These are phyloP conservation scores for Arachis stenosperma DNA, from an alignment of 306 rosid species.

Conservation along the genomic window DNA sequence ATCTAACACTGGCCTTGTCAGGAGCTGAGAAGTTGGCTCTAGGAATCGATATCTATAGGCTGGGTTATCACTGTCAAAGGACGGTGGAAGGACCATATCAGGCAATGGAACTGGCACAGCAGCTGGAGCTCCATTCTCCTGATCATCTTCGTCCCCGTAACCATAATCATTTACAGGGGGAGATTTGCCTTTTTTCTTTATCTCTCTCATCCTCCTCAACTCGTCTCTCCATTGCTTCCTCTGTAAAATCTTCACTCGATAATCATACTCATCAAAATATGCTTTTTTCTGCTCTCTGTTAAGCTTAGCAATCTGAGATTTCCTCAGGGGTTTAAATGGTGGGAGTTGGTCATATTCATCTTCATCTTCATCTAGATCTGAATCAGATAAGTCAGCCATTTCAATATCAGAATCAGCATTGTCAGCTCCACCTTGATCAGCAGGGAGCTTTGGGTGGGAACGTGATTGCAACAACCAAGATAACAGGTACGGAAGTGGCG, in stretches of 20 bases:
- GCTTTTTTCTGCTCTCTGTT: constrained; percentile 82
- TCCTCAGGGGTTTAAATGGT: constrained; percentile 91
- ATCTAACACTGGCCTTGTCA: constrained; percentile 94
- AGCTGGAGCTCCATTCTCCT: constrained; percentile 80
- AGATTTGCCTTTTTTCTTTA: constrained; percentile 75
- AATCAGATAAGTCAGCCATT: constrained; percentile 84
- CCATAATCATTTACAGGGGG: constrained; percentile 49
- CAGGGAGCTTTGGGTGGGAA: constrained; percentile 80
- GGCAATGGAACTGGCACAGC: constrained; percentile 97
- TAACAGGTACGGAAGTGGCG: constrained; percentile 92
- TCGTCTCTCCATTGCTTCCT: constrained; percentile 97
- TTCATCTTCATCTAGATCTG: constrained; percentile 86
- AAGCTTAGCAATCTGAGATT: constrained; percentile 84
- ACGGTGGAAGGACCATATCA: constrained; percentile 90
- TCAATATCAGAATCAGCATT: constrained; percentile 92
- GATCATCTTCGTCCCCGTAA: constrained; percentile 77
- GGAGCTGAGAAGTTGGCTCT: constrained; percentile 93
- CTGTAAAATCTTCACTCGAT: constrained; percentile 91
- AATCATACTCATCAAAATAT: constrained; percentile 91
- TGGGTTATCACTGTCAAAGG: constrained; percentile 92
- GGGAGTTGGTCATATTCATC: constrained; percentile 98
- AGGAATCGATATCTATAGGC: constrained; percentile 93
- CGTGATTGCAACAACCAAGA: constrained; percentile 94
- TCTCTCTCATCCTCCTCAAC: constrained; percentile 87
- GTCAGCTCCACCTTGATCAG: constrained; percentile 86